Conservation (phyloP, 495 filamentous ascomycete species). For the Podospora tetraspora region DNA sequence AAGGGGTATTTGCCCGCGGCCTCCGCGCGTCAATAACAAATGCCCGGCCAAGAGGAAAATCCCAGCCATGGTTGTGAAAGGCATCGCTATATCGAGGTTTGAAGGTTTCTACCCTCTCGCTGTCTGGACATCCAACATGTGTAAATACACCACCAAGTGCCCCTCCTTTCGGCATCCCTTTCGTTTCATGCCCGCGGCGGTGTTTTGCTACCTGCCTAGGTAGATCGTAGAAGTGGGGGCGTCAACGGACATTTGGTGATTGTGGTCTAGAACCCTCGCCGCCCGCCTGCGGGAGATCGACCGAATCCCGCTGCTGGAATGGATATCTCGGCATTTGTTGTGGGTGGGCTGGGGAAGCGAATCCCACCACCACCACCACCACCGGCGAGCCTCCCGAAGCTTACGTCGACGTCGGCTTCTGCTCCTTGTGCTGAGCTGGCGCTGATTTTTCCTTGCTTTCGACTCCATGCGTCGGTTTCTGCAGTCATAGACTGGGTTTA, state of each 20-base stretch:
- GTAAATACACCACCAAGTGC: background rate
- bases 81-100: too few relatives aligned
- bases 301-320: background rate
- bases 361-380: background rate
- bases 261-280: background rate
- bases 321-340: background rate
- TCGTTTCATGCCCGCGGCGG: background rate
- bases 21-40: background rate
- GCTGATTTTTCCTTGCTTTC: background rate
- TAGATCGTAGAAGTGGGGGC: background rate
- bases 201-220: background rate
- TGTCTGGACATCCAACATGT: background rate
- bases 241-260: background rate
- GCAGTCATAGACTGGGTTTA: too few relatives aligned
- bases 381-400: background rate
- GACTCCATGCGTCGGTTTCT: too few relatives aligned
- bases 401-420: background rate
- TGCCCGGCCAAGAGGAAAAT: too few relatives aligned
- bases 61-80: too few relatives aligned
- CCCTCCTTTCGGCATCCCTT: background rate
- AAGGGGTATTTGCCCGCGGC: background rate
- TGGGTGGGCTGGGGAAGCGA: background rate
- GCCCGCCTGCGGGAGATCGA: conserved; percentile 5
- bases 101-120: too few relatives aligned
- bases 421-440: too few relatives aligned